Evolutionary conservation across 805 yeast genomes (phyloP), one percentile per base, ranked within the genome.

Genomic region (Diddensiella santjacobensis): DNA sequence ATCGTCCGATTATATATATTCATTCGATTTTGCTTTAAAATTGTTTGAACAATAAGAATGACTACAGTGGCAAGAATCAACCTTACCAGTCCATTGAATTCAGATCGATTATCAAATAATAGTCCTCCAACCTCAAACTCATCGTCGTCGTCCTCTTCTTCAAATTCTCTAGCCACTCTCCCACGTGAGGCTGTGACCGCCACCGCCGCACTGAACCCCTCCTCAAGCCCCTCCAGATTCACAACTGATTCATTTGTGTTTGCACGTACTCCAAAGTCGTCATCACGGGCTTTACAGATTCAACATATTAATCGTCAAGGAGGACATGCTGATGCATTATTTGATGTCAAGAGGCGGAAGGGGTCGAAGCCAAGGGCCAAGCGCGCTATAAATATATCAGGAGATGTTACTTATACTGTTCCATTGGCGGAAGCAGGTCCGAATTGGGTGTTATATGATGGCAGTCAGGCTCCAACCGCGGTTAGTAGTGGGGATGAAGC

Each of bases 311-410:
- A 50, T 23, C 23, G 29, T 19, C 33, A 40, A 29, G 30, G 31
- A 8, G 31, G 51, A n/a, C 47, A 43, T 24, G 49, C 53, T 11
- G 56, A 54, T 24, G 49, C 58, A 23, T 6, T 50, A 10, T 54
- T 52, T 38, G 47, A 54, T 40, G 42, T 54, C 41, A 45, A 40
- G 37, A 17, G 44, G 19, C 4, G 44, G 5, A 43, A 24, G 42
- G 42, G 17, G 26, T 11, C 41, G 17, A 15, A 15, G 22, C 17
- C 20, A 31, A 26, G 40, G 36, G 23, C 8, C 24, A 30, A 35
- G 33, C 19, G 22, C 18, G 30, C 38, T 4, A 18, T 38, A 4
- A 10, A 15, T 19, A 23, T 38, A 13, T 15, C 15, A 8, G 31
- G 31, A 15, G 20, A 38, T 23, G n/a, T 20, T 6, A 38, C 41